Conservation (phyloP, 257 asterid genomes). For the Nicotiana sylvestris region DNA sequence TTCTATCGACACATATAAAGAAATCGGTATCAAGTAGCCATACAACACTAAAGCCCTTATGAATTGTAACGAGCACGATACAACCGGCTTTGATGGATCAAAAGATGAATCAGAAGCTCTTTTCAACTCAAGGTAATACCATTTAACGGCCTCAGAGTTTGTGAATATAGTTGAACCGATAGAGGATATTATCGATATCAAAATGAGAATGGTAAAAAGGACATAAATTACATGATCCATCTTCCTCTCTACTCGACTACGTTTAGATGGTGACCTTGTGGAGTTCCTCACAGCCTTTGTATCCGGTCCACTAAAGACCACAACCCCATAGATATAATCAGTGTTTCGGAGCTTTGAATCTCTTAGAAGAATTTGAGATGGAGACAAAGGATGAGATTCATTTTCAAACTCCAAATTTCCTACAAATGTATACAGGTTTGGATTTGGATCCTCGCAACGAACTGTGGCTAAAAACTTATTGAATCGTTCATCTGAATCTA, state of each 20-base stretch:
- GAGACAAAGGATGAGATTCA: conserved; percentile 69
- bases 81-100: conserved; percentile 47
- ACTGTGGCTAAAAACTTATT: conserved; percentile 63
- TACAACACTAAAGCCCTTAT: conserved; percentile 83
- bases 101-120: conserved; percentile 37
- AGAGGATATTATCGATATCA: conserved; percentile 76
- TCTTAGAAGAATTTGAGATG: conserved; percentile 81
- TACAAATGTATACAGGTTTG: conserved; percentile 75
- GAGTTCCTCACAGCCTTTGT: conserved; percentile 93
- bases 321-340: conserved; percentile 72
- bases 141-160: conserved; percentile 55
- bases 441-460: conserved; percentile 89
- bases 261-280: conserved; percentile 86
- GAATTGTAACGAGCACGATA: conserved; percentile 66
- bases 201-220: conserved; percentile 61
- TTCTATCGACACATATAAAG: conserved; percentile 90
- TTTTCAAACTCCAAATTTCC: conserved; percentile 70
- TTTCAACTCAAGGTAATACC: conserved; percentile 82
- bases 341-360: conserved; percentile 96
- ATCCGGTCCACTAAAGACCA: conserved; percentile 80
- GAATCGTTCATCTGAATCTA: conserved; percentile 56
- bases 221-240: conserved; percentile 87
- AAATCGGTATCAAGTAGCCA: conserved; percentile 90
- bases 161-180: conserved; percentile 68
- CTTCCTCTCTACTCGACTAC: conserved; percentile 80